These are phyloP conservation scores for Tritrichomonas foetus DNA, from an alignment of 208 protist species.

Conservation along the genomic window DNA sequence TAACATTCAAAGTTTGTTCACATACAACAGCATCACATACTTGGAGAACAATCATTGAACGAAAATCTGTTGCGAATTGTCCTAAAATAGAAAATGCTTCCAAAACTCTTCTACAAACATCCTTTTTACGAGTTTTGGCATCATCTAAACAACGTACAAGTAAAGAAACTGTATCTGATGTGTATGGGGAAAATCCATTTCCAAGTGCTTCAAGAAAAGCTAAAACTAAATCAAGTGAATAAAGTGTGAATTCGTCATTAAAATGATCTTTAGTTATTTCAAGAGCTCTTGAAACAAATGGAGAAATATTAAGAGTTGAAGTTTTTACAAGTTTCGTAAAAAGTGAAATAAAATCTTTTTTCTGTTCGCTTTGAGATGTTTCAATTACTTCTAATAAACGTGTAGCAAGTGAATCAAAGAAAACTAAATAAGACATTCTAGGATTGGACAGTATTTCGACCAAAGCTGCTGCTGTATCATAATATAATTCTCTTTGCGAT, in stretches of 20 bases:
- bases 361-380: not conserved
- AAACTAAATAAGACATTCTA: not conserved
- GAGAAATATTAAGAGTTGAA: not conserved
- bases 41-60: not conserved
- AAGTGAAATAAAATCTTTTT: not conserved
- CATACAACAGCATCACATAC: constrained; percentile 6
- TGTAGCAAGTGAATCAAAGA: not conserved
- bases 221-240: not conserved
- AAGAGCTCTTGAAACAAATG: not conserved
- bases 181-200: not conserved
- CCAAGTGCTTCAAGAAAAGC: not conserved
- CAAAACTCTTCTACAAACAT: not conserved
- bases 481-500: not conserved
- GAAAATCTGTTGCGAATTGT: not conserved
- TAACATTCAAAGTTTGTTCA: not conserved
- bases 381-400: not conserved
- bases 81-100: not conserved
- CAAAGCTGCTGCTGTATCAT: not conserved
- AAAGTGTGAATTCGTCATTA: not conserved
- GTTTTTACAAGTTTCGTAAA: not conserved
- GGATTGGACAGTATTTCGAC: not conserved
- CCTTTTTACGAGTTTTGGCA: not conserved
- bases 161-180: not conserved
- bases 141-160: not conserved
- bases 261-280: not conserved